Base-by-base conservation (phyloP, 2,329 filamentous ascomycete genomes). In the Truncatella angustata region DNA sequence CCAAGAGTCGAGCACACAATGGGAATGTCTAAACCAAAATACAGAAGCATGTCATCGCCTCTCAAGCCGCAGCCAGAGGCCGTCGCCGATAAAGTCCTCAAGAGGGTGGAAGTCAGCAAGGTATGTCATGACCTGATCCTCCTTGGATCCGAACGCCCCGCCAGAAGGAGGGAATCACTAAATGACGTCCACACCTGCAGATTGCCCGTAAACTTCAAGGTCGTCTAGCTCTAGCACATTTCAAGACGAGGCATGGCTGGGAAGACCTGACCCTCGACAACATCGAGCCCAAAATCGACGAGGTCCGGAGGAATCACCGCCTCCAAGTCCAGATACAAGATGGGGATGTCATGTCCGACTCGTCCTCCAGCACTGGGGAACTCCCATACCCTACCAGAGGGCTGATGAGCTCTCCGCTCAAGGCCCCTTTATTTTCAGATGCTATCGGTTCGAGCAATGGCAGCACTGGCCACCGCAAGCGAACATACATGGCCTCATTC, bases 231-330 rank as follows among this genome's bases (percentile, higher is more conserved):
- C 84, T 97, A 58, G 94, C 94, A 68, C 94, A 95, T 72, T 94
- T 97, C 81, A 97, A 97, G 76, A 91, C 94, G 60, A 91, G 95
- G 73, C 88, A 96, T 75, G 92, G 92, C 68, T 95, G 91, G 86
- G 88, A 97, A 72, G 90, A 94, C 70, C 81, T 96, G 68, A 90
- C 88, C 57, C 83, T 95, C 65, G 90, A 91, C 68, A 86, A 80
- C 56, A 90, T 96, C 73, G 91, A 96, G 72, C 90, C 91, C 48
- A 88, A 87, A 68, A 76, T 93, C 57, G 87, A 93, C 66, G 83
- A 91, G 66, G 79, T 92, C 67, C 84, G 87, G 73, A 81, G 86
- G 61, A 88, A 87, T 72, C 82, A 88, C 62, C 78, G n/a, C n/a
- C n/a, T n/a, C n/a, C n/a, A n/a, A n/a, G n/a, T n/a, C n/a, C n/a